Conservation (phyloP, 495 filamentous ascomycete species). For the Neurospora terricola region DNA sequence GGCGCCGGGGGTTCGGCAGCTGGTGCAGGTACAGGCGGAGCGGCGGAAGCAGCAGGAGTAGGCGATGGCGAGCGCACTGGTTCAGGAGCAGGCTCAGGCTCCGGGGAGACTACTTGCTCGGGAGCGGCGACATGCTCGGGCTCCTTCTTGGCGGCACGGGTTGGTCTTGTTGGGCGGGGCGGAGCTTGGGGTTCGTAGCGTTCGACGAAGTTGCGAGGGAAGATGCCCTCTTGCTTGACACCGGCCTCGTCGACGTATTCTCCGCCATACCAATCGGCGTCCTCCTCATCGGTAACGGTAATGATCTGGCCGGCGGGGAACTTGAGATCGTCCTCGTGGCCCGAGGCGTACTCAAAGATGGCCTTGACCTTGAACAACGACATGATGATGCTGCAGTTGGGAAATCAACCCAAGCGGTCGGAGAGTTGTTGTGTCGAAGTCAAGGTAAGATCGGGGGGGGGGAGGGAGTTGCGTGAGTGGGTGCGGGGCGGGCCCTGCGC, state of each 20-base stretch:
- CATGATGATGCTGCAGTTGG: constrained; percentile 44
- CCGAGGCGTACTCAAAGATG: constrained; percentile 83
- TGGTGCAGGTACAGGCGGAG: constrained; percentile 17
- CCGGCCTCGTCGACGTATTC: constrained; percentile 74
- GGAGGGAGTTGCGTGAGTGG: constrained; percentile 6
- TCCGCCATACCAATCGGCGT: constrained; percentile 89
- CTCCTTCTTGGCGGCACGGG: constrained; percentile 62
- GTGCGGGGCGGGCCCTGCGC: constrained; percentile 6
- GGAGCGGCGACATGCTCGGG: constrained; percentile 26
- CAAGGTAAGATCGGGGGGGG: constrained; percentile 1
- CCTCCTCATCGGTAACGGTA: constrained; percentile 85
- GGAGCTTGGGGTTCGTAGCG: constrained; percentile 85
- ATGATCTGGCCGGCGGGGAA: constrained; percentile 82
- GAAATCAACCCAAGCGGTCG: background rate
- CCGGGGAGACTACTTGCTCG: constrained; percentile 58
- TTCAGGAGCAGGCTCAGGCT: constrained; percentile 34
- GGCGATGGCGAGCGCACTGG: constrained; percentile 14
- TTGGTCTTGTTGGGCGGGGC: constrained; percentile 54
- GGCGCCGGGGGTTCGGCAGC: constrained; percentile 25
- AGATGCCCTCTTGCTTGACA: constrained; percentile 73
- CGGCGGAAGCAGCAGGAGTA: constrained; percentile 14
- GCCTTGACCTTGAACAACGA: constrained; percentile 85
- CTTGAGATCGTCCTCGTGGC: constrained; percentile 86
- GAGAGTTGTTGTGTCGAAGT: background rate
- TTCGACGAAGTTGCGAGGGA: constrained; percentile 96